Percentiles rank a stretch among this genome's conserved stretches.
phyloP scores from a whole-genome alignment of 129 eudicot genomes.

The Logfia minima region DNA sequence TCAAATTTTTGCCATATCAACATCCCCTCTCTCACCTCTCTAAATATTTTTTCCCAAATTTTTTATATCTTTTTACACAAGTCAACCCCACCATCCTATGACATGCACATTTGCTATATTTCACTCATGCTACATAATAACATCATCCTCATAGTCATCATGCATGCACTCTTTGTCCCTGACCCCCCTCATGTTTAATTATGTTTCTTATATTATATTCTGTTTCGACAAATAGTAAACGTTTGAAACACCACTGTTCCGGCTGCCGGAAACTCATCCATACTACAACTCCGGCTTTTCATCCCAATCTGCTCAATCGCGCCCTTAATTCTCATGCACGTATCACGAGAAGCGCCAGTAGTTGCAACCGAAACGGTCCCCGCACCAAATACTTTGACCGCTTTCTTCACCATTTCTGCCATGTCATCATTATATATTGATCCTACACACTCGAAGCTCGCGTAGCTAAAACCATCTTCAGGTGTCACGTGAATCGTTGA shows the following conservation, averaged over 20 bases:
- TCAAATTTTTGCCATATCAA: constrained; percentile 15
- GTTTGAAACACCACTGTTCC: constrained; percentile 68
- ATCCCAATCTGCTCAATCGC: constrained; percentile 60
- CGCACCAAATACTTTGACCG: constrained; percentile 67
- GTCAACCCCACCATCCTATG: constrained; percentile 53
- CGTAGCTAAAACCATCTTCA: constrained; percentile 86
- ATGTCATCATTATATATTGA: constrained; percentile 50
- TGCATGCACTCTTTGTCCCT: constrained; percentile 35
- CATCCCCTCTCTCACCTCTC: constrained; percentile 15
- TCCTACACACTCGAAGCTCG: constrained; percentile 76
- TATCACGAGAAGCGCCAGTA: constrained; percentile 38
- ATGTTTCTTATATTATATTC: constrained; percentile 16
- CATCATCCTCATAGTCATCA: constrained; percentile 38
- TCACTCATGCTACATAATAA: constrained; percentile 38
- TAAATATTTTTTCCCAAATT: not conserved
- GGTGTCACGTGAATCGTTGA: constrained; percentile 89
- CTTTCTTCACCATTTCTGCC: constrained; percentile 52
- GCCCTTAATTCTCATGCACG: constrained; percentile 45
- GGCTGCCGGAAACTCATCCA: constrained; percentile 68
- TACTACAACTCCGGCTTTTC: constrained; percentile 61
- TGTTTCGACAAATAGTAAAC: constrained; percentile 57
- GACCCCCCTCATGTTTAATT: not conserved
- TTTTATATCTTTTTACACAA: constrained; percentile 45
- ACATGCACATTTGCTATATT: constrained; percentile 31
- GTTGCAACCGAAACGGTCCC: constrained; percentile 63